A percentile compares a stretch with the other conserved stretches of the same genome.
Conservation (phyloP, 805 yeast genomes). For the Yarrowia osloensis region DNA sequence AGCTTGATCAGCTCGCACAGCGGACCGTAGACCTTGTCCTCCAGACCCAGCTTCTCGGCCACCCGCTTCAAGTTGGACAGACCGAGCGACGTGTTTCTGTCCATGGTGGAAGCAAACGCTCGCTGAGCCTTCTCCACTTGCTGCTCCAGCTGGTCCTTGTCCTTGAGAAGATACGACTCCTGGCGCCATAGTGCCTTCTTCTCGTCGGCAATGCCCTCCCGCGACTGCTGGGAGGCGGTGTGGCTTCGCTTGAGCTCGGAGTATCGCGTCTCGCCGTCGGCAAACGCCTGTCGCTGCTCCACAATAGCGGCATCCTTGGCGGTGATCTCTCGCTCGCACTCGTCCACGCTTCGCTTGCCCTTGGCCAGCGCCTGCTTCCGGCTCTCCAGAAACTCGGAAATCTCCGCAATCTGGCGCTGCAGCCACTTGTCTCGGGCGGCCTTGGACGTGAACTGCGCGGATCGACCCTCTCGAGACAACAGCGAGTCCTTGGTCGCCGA, state of each 20-base stretch:
- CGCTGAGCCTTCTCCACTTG: slow-evolving; percentile 62
- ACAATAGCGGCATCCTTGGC: slow-evolving; percentile 1
- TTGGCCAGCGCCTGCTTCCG: slow-evolving; percentile 35
- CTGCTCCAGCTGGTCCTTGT: slow-evolving; percentile 55
- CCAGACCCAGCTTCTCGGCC: slow-evolving; percentile 57
- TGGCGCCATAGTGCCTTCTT: slow-evolving; percentile 78
- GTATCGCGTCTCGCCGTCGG: neutral
- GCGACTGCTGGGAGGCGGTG: slow-evolving; percentile 32
- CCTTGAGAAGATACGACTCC: slow-evolving; percentile 64
- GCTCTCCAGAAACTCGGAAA: slow-evolving; percentile 41
- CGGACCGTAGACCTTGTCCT: slow-evolving; percentile 74
- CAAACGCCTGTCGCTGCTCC: slow-evolving; percentile 30
- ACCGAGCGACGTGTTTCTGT: slow-evolving; percentile 48
- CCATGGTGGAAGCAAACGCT: slow-evolving; percentile 57
- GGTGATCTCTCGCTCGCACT: slow-evolving; percentile 32
- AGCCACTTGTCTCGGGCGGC: slow-evolving; percentile 72
- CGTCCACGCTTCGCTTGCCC: slow-evolving; percentile 32
- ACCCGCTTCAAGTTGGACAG: slow-evolving; percentile 68
- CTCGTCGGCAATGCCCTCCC: slow-evolving; percentile 55
- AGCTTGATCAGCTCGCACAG: slow-evolving; percentile 81
- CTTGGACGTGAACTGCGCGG: slow-evolving; percentile 56
- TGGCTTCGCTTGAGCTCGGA: slow-evolving; percentile 21
- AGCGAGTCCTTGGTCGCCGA: neutral
- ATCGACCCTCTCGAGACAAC: slow-evolving; percentile 44
- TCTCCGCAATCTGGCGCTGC: slow-evolving; percentile 49